Evolutionary conservation across 345 rosid genomes (phyloP).

Genomic region (Hibiscus syriacus): DNA sequence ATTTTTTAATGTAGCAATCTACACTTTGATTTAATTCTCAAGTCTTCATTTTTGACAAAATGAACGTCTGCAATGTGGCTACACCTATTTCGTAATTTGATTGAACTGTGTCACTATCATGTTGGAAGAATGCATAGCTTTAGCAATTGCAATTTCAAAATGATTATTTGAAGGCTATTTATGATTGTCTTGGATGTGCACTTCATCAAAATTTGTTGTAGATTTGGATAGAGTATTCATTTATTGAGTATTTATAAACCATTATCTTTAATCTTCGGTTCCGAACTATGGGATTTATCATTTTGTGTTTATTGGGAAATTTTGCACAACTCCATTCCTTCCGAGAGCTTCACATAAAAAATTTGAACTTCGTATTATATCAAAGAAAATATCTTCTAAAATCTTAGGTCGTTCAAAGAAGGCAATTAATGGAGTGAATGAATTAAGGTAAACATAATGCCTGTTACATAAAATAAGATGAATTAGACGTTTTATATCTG

Average conservation of each 20-base stretch:
- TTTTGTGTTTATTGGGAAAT: not conserved
- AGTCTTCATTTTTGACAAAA: not conserved
- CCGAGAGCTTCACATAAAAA: not conserved
- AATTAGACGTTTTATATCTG: not conserved
- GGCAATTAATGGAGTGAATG: not conserved
- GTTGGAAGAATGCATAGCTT: not conserved
- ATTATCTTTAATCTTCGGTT: no score
- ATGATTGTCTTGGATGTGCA: not conserved
- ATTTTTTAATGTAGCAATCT: not conserved
- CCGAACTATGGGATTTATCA: not conserved
- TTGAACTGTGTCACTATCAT: not conserved
- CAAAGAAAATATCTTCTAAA: not conserved
- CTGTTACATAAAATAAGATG: not conserved
- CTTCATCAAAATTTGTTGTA: not conserved
- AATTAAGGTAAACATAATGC: not conserved
- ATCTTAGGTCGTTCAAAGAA: not conserved
- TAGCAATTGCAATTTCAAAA: not conserved
- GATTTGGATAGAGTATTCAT: not conserved
- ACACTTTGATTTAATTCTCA: not conserved
- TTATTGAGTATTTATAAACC: no score
- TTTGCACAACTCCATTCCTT: not conserved
- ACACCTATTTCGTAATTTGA: not conserved
- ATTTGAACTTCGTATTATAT: not conserved
- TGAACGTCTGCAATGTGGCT: not conserved
- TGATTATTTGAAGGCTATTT: not conserved